Evolutionary conservation across 2,329 filamentous ascomycete species (phyloP).

Genomic region (Cercospora sp.): DNA sequence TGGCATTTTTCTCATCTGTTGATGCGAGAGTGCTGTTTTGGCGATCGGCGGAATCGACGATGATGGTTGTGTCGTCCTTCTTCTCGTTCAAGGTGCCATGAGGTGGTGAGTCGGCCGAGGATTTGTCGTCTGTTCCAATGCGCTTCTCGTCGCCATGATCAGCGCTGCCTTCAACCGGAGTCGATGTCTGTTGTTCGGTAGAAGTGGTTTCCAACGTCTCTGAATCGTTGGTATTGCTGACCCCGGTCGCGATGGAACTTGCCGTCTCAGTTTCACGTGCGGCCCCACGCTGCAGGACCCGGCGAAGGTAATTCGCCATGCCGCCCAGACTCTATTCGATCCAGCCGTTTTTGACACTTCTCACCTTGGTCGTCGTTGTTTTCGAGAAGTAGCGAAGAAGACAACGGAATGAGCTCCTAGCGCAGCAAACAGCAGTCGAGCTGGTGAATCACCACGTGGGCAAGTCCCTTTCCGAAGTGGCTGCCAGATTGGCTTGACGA

Average conservation of each 20-base stretch:
- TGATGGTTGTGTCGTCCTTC: neutral
- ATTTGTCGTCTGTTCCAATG: neutral
- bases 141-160: neutral
- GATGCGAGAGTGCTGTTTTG: neutral
- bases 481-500: neutral
- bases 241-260: neutral
- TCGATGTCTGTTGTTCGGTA: neutral
- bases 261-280: neutral
- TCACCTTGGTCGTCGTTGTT: neutral
- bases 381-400: neutral
- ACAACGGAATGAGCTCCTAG: neutral
- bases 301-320: conserved; percentile 9
- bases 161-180: neutral
- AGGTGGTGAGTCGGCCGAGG: neutral
- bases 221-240: neutral
- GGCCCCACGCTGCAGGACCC: neutral
- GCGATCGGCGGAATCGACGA: neutral
- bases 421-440: neutral
- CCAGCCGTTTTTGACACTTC: neutral
- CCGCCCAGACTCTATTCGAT: neutral
- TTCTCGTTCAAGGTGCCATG: neutral
- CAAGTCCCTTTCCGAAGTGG: conserved; percentile 1
- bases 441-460: neutral
- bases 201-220: neutral
- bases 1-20: neutral